These are phyloP conservation scores for Ceratocystis papillata DNA, from an alignment of 2,329 filamentous ascomycete genomes.

Conservation along the genomic window DNA sequence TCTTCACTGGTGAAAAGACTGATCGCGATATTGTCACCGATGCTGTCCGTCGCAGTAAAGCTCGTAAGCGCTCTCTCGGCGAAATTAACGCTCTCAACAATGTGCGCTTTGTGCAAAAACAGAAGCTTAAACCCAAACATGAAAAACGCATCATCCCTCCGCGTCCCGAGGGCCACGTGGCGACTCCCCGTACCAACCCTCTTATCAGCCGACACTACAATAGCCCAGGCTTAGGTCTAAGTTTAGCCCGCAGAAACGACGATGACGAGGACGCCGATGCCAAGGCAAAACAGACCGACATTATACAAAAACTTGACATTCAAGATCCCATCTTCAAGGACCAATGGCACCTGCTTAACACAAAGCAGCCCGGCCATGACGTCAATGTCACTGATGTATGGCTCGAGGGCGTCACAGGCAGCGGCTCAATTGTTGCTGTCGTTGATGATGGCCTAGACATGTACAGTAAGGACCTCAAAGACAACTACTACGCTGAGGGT, in stretches of 20 bases:
- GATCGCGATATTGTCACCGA: constrained; percentile 45
- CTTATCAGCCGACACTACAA: not conserved
- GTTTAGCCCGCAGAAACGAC: too few species aligned
- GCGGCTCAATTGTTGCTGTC: constrained; percentile 81
- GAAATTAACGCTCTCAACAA: constrained; percentile 55
- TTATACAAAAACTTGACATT: constrained; percentile 62
- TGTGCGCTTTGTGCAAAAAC: constrained; percentile 71
- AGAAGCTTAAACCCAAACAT: constrained; percentile 38
- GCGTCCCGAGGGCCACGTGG: constrained; percentile 28
- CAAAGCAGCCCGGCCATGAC: constrained; percentile 71
- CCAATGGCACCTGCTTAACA: constrained; percentile 93
- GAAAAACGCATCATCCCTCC: constrained; percentile 43
- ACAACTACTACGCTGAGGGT: constrained; percentile 85
- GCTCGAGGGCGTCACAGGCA: constrained; percentile 80
- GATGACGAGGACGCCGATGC: constrained; percentile 32
- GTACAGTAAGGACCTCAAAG: constrained; percentile 82
- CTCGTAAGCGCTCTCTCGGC: constrained; percentile 49
- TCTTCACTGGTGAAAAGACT: constrained; percentile 65
- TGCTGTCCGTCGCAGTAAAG: constrained; percentile 31
- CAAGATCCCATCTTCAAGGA: constrained; percentile 81
- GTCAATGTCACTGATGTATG: constrained; percentile 94
- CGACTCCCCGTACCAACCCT: constrained; percentile 27
- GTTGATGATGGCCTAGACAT: constrained; percentile 95
- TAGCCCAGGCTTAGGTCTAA: too few species aligned
- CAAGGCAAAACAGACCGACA: constrained; percentile 45